Evolutionary conservation across 331 rosid genomes (phyloP).

Genomic region (Acacia concinna): DNA sequence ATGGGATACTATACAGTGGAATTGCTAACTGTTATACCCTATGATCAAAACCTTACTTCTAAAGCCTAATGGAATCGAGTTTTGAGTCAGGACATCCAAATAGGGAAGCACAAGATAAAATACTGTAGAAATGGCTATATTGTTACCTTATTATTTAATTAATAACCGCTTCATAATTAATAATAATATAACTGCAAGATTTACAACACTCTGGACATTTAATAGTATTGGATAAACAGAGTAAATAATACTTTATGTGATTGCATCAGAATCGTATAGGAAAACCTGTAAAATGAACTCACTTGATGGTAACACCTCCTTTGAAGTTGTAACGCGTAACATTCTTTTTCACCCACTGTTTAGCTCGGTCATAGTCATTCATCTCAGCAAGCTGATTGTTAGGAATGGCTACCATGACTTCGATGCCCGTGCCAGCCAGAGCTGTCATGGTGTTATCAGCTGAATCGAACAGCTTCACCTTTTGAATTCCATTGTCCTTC

Average conservation of each 20-base stretch:
- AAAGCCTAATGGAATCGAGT: not conserved
- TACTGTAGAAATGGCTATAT: not conserved
- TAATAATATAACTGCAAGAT: not conserved
- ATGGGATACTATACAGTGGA: not conserved
- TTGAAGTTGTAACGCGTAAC: slow-evolving; percentile 70
- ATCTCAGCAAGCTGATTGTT: slow-evolving; percentile 76
- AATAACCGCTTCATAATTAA: not conserved
- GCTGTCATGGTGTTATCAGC: slow-evolving; percentile 76
- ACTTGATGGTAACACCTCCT: slow-evolving; percentile 94
- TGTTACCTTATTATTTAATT: not conserved
- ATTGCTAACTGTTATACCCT: not conserved
- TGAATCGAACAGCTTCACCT: slow-evolving; percentile 94
- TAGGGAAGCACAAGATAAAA: slow-evolving; percentile 9
- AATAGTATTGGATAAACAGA: not conserved
- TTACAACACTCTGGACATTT: not conserved
- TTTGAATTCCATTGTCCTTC: slow-evolving; percentile 82
- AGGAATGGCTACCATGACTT: slow-evolving; percentile 97
- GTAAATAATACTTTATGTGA: not conserved
- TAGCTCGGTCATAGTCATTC: slow-evolving; percentile 61
- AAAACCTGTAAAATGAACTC: slow-evolving; percentile 7
- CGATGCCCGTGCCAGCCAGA: slow-evolving; percentile 70
- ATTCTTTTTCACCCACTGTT: slow-evolving; percentile 77
- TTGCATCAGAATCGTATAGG: not conserved
- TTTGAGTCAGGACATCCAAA: not conserved
- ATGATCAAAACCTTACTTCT: not conserved